Conservation (phyloP, 345 rosid species). For the Lumnitzera littorea region DNA sequence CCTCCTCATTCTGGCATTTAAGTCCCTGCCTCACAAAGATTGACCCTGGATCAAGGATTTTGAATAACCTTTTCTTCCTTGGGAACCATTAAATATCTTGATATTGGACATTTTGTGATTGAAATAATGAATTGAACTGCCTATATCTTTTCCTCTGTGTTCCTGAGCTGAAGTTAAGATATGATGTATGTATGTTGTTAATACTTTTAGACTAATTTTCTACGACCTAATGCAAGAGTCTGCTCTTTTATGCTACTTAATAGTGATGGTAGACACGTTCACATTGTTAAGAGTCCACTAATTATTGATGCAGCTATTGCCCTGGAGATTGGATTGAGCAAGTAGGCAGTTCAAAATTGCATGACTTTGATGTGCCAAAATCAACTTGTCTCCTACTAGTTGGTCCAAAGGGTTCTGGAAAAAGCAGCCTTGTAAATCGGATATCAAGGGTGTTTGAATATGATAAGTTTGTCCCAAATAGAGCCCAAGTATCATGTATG, state of each 20-base stretch:
- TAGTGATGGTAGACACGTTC: background rate
- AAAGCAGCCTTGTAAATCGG: constrained; percentile 73
- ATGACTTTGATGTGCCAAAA: constrained; percentile 43
- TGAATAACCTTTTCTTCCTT: too few species aligned
- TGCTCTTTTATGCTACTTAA: background rate
- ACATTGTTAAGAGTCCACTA: background rate
- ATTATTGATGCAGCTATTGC: constrained; percentile 34
- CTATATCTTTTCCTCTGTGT: too few species aligned
- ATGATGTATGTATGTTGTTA: too few species aligned
- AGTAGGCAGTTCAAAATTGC: constrained; percentile 17
- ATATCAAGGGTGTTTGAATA: constrained; percentile 59
- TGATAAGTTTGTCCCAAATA: constrained; percentile 43
- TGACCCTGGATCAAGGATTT: too few species aligned
- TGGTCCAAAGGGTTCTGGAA: constrained; percentile 82
- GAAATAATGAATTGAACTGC: too few species aligned
- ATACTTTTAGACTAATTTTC: too few species aligned
- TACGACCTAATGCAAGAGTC: background rate
- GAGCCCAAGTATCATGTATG: constrained; percentile 86
- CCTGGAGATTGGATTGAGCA: constrained; percentile 65
- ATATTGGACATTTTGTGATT: too few species aligned
- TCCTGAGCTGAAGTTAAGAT: too few species aligned
- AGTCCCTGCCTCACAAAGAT: too few species aligned
- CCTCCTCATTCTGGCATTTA: too few species aligned
- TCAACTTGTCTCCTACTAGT: constrained; percentile 50
- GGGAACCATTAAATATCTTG: too few species aligned